phyloP scores from a whole-genome alignment of 345 rosid genomes.

The Moricandia arvensis region DNA sequence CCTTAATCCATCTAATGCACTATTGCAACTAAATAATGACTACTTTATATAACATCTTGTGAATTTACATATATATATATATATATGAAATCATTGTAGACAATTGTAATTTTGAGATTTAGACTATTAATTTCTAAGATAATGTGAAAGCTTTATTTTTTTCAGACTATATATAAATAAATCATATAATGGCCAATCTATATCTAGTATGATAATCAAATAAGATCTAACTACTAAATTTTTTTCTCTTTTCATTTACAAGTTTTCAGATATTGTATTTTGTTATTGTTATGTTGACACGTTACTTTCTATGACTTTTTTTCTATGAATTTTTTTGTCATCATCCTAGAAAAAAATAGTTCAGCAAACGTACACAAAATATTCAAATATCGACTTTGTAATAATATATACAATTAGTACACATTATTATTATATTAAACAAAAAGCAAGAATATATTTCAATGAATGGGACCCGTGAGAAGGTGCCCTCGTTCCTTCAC shows the following conservation, averaged over 20 bases:
- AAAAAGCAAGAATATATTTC: constrained; percentile 35
- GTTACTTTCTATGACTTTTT: constrained; percentile 22
- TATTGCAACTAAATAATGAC: not conserved
- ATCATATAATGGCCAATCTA: not conserved
- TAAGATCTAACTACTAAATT: constrained; percentile 9
- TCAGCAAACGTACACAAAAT: constrained; percentile 19
- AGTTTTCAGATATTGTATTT: not conserved
- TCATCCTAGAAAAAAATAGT: constrained; percentile 23
- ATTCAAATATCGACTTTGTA: constrained; percentile 21
- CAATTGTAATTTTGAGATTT: not conserved
- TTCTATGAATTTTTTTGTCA: constrained; percentile 19
- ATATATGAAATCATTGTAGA: not conserved
- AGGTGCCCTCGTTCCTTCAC: constrained; percentile 33
- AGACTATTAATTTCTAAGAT: not conserved
- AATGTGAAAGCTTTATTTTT: not conserved
- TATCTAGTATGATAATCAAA: constrained; percentile 21
- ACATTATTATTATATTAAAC: not conserved
- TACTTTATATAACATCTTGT: not conserved
- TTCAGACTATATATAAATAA: not conserved
- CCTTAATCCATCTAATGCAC: not conserved
- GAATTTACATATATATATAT: not conserved
- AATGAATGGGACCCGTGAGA: constrained; percentile 33
- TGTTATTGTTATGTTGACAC: constrained; percentile 27
- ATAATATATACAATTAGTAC: constrained; percentile 22
- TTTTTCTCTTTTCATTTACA: constrained; percentile 10